Conservation (phyloP, 345 rosid species). For the Brassica carinata region DNA sequence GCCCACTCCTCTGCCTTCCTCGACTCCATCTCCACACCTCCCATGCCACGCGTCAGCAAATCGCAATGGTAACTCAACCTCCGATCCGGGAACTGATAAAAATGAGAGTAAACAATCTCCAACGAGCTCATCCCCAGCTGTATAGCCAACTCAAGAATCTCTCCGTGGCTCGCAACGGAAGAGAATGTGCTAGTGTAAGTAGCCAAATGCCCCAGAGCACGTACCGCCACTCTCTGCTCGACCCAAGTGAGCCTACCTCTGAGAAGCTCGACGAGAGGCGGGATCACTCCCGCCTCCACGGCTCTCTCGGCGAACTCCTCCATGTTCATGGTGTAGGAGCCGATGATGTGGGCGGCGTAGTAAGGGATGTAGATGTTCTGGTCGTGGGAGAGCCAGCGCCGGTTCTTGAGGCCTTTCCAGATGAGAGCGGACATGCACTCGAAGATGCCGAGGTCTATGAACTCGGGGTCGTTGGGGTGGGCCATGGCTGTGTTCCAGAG, state of each 20-base stretch:
- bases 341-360: constrained; percentile 97
- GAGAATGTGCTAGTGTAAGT: constrained; percentile 85
- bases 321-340: constrained; percentile 99
- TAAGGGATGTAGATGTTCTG: constrained; percentile 98
- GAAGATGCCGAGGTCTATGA: constrained; percentile 91
- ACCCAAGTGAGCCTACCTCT: constrained; percentile 99
- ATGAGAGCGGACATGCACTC: constrained; percentile 96
- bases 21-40: constrained; percentile 99
- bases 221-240: constrained; percentile 95
- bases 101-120: constrained; percentile 95
- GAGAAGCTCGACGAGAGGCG: constrained; percentile 89
- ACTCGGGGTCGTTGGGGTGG: constrained; percentile 97
- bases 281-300: constrained; percentile 80
- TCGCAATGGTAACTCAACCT: constrained; percentile 93
- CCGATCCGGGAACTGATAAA: constrained; percentile 81
- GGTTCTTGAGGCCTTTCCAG: constrained; percentile 95
- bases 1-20: constrained; percentile 99
- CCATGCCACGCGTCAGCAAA: constrained; percentile 98
- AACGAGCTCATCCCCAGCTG: constrained; percentile 91
- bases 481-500: constrained; percentile 99
- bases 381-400: constrained; percentile 94
- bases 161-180: constrained; percentile 74
- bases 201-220: constrained; percentile 96
- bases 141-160: constrained; percentile 88
- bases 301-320: constrained; percentile 92